These are phyloP conservation scores for Wickerhamiella australiensis DNA, from an alignment of 805 yeast genomes.

Conservation along the genomic window DNA sequence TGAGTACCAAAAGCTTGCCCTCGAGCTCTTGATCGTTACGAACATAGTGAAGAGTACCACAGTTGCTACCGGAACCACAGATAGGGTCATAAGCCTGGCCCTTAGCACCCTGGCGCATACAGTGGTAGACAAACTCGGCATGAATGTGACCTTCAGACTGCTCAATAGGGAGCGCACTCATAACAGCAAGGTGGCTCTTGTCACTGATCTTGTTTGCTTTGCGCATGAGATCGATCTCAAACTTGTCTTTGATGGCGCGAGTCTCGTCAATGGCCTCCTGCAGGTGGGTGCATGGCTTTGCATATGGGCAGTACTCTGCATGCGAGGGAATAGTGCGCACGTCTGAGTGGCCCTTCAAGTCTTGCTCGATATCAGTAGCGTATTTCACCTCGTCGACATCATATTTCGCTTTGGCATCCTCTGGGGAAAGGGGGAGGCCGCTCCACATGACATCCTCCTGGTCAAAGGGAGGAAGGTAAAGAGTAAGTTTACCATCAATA, in stretches of 20 bases:
- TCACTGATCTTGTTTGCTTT: conserved; percentile 80
- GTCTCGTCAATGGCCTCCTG: conserved; percentile 73
- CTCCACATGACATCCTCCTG: conserved; percentile 93
- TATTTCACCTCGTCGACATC: conserved; percentile 78
- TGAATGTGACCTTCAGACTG: conserved; percentile 80
- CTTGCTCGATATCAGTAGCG: conserved; percentile 37
- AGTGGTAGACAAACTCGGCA: conserved; percentile 90
- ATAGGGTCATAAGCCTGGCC: conserved; percentile 86
- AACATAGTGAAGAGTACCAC: conserved; percentile 83
- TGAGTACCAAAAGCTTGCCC: conserved; percentile 54
- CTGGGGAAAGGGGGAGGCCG: conserved; percentile 63
- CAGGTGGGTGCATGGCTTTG: conserved; percentile 20
- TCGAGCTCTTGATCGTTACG: conserved; percentile 58
- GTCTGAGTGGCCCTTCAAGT: conserved; percentile 5
- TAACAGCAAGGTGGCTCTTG: conserved; percentile 77
- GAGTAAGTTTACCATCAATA: conserved; percentile 44
- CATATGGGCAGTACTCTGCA: conserved; percentile 12
- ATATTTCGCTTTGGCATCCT: conserved; percentile 50
- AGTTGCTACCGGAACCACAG: conserved; percentile 85
- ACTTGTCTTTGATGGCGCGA: conserved; percentile 71
- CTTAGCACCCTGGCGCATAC: conserved; percentile 87
- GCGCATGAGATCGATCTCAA: conserved; percentile 61
- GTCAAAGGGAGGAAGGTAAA: conserved; percentile 76
- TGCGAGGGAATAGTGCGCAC: conserved; percentile 12
- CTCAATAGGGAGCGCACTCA: conserved; percentile 86